These are phyloP conservation scores for Colletotrichum trifolii DNA, from an alignment of 2,329 filamentous ascomycete species.

Conservation along the genomic window DNA sequence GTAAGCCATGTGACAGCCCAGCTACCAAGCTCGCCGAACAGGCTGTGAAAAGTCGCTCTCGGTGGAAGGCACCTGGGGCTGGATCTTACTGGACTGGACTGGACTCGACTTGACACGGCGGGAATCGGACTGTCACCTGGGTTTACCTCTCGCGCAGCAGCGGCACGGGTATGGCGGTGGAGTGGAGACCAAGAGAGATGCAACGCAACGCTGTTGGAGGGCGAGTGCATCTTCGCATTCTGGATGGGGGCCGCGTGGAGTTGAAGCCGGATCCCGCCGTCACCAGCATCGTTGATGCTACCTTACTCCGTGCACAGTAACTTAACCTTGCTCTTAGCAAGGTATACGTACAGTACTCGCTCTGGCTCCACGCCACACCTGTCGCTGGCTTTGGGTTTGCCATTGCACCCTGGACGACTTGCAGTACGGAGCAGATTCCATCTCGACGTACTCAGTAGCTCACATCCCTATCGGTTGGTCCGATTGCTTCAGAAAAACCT, in stretches of 20 bases:
- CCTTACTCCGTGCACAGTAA: conserved; percentile 7
- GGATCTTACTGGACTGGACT: background rate
- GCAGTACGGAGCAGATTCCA: too few relatives aligned
- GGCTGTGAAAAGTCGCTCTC: background rate
- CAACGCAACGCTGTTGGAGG: conserved; percentile 29
- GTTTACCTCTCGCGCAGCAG: conserved; percentile 13
- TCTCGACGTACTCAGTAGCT: too few relatives aligned
- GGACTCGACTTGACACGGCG: conserved; percentile 7
- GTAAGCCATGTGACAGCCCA: conserved; percentile 31
- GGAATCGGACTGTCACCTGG: conserved; percentile 21
- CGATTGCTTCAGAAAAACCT: too few relatives aligned
- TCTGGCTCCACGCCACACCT: too few relatives aligned
- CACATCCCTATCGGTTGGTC: too few relatives aligned
- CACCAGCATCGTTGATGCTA: conserved; percentile 30
- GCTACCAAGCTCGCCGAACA: background rate
- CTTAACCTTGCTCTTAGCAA: too few relatives aligned
- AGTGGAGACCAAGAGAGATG: conserved; percentile 18
- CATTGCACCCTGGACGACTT: too few relatives aligned
- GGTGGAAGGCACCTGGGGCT: background rate
- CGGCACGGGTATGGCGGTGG: conserved; percentile 17
- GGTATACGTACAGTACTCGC: too few relatives aligned
- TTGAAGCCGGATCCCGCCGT: conserved; percentile 21
- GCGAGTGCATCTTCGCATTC: conserved; percentile 4
- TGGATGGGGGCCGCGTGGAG: conserved; percentile 33
- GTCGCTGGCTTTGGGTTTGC: too few relatives aligned